phyloP scores from a whole-genome alignment of 176 grass and related monocot species.

The Triticum timopheevii region DNA sequence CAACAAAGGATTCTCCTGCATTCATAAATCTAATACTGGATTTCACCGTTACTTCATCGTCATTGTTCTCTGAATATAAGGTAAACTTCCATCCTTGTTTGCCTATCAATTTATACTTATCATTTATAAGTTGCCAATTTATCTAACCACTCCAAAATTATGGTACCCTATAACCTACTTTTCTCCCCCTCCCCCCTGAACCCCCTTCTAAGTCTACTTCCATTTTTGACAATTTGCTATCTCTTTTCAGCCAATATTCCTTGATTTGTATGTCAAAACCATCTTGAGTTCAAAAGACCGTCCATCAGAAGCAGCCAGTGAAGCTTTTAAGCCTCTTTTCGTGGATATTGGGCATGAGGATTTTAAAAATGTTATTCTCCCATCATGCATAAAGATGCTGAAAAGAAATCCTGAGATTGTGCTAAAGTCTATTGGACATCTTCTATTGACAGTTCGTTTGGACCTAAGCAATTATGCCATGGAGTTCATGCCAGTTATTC shows the following conservation, averaged over 20 bases:
- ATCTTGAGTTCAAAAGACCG: slow-evolving; percentile 86
- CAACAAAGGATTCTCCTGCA: slow-evolving; percentile 53
- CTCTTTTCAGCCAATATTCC: slow-evolving; percentile 69
- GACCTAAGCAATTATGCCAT: slow-evolving; percentile 87
- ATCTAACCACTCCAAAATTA: slow-evolving; percentile 14
- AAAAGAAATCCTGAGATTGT: slow-evolving; percentile 98
- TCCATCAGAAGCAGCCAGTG: slow-evolving; percentile 56
- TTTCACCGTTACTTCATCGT: slow-evolving; percentile 54
- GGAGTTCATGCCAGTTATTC: slow-evolving; percentile 81
- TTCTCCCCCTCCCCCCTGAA: not conserved
- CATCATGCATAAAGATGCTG: slow-evolving; percentile 92
- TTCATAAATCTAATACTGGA: slow-evolving; percentile 82
- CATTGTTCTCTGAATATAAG: slow-evolving; percentile 71
- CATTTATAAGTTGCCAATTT: not conserved
- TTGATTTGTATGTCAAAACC: slow-evolving; percentile 82
- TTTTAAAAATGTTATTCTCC: slow-evolving; percentile 71
- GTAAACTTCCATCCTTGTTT: slow-evolving; percentile 41
- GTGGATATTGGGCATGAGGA: slow-evolving; percentile 77
- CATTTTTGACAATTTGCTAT: slow-evolving; percentile 25
- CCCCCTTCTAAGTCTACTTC: not conserved
- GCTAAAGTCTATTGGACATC: slow-evolving; percentile 71
- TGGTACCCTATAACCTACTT: slow-evolving; percentile 7
- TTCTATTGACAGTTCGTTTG: slow-evolving; percentile 63
- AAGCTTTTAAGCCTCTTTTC: slow-evolving; percentile 87
- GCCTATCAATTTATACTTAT: not conserved